Evolutionary conservation across 129 eudicot species (phyloP).

Genomic region (Arctium minus): DNA sequence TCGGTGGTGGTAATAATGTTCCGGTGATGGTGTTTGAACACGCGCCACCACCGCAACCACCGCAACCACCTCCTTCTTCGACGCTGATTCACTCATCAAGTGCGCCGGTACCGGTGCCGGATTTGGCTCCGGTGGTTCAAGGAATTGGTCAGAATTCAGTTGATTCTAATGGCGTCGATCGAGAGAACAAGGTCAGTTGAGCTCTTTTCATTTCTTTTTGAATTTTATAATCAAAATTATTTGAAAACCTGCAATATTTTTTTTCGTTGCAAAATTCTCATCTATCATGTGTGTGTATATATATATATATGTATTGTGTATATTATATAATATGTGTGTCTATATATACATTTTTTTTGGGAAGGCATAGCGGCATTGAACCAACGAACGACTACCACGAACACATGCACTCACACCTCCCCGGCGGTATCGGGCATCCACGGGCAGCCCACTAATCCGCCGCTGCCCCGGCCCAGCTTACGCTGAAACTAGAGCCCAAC

Average conservation of each 20-base stretch:
- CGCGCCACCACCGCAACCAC: slow-evolving; percentile 13
- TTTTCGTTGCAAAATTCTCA: neutral
- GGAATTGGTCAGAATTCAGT: slow-evolving; percentile 47
- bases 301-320: neutral
- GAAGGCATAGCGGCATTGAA: too few relatives aligned
- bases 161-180: slow-evolving; percentile 59
- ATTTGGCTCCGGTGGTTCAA: slow-evolving; percentile 9
- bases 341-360: neutral
- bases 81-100: slow-evolving; percentile 10
- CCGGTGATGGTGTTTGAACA: slow-evolving; percentile 31
- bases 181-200: slow-evolving; percentile 48
- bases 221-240: neutral
- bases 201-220: neutral
- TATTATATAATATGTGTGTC: too few relatives aligned
- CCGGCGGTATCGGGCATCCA: too few relatives aligned
- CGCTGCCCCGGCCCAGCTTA: too few relatives aligned
- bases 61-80: neutral
- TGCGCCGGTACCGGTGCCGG: slow-evolving; percentile 23
- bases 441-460: too few relatives aligned
- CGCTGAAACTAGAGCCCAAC: too few relatives aligned
- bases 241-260: neutral
- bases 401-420: too few relatives aligned
- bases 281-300: neutral
- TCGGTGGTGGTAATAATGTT: slow-evolving; percentile 12
- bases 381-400: too few relatives aligned